phyloP scores from a whole-genome alignment of 371 early-diverging fungal genomes.

The Apophysomyces ossiformis region DNA sequence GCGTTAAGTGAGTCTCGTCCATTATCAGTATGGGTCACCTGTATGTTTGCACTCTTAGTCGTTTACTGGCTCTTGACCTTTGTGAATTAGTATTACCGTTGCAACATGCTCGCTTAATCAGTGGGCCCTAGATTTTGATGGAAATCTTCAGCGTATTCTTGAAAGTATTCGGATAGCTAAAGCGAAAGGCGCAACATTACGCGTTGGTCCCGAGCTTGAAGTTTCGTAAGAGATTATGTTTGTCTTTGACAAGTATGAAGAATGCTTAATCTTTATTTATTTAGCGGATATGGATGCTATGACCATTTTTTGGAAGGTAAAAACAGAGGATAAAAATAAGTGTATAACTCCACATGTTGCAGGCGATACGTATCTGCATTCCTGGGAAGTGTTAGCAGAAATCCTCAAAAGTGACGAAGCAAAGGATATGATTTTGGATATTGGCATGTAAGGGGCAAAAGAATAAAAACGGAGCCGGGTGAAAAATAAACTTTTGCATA shows the following conservation, averaged over 20 bases:
- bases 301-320: constrained; percentile 95
- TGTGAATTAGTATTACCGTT: constrained; percentile 59
- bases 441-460: constrained; percentile 82
- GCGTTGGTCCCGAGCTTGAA: constrained; percentile 97
- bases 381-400: constrained; percentile 89
- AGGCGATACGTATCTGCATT: constrained; percentile 93
- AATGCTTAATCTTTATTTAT: not conserved
- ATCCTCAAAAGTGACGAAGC: constrained; percentile 71
- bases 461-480: not conserved
- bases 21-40: constrained; percentile 10
- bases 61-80: not conserved
- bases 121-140: constrained; percentile 97
- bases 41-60: not conserved
- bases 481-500: constrained; percentile 24
- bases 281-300: constrained; percentile 94
- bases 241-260: not conserved
- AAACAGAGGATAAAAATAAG: not conserved
- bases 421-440: constrained; percentile 84
- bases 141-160: constrained; percentile 87
- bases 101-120: constrained; percentile 92
- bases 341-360: constrained; percentile 4
- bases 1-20: too few relatives aligned
- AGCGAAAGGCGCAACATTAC: constrained; percentile 76
- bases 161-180: constrained; percentile 88
- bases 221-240: constrained; percentile 66